Evolutionary conservation across 371 early-diverging fungal species (phyloP).

Genomic region (Mortierella sp.): DNA sequence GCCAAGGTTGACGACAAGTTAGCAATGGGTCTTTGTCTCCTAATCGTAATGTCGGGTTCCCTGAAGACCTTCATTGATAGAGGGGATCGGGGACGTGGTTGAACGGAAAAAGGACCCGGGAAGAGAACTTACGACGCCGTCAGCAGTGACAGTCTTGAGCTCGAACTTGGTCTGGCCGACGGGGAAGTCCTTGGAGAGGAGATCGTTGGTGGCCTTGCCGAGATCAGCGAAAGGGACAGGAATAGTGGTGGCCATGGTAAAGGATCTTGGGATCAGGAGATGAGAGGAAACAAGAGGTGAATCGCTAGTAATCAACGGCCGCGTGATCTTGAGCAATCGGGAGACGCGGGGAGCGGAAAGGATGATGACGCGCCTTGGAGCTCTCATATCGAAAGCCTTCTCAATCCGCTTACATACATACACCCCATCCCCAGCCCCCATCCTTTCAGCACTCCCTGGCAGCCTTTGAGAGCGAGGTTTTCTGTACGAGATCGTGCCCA

Average conservation of each 20-base stretch:
- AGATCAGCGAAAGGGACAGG: conserved; percentile 89
- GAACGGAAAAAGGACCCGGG: too few species aligned
- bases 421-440: background rate
- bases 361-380: conserved; percentile 23
- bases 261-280: background rate
- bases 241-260: conserved; percentile 58
- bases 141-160: conserved; percentile 93
- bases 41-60: too few species aligned
- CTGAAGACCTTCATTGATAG: too few species aligned
- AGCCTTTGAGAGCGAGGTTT: background rate
- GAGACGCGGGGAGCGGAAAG: background rate
- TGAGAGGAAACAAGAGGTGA: conserved; percentile 8
- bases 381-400: background rate
- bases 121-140: conserved; percentile 87
- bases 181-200: conserved; percentile 96
- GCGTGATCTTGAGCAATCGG: background rate
- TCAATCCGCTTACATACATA: background rate
- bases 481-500: too few species aligned
- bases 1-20: background rate
- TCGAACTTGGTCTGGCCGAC: conserved; percentile 95
- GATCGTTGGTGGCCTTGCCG: conserved; percentile 94
- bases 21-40: too few species aligned
- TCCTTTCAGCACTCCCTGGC: background rate
- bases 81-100: too few species aligned
- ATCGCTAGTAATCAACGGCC: background rate